phyloP scores from a whole-genome alignment of 2,329 filamentous ascomycete genomes.

The Trichoderma sp. region DNA sequence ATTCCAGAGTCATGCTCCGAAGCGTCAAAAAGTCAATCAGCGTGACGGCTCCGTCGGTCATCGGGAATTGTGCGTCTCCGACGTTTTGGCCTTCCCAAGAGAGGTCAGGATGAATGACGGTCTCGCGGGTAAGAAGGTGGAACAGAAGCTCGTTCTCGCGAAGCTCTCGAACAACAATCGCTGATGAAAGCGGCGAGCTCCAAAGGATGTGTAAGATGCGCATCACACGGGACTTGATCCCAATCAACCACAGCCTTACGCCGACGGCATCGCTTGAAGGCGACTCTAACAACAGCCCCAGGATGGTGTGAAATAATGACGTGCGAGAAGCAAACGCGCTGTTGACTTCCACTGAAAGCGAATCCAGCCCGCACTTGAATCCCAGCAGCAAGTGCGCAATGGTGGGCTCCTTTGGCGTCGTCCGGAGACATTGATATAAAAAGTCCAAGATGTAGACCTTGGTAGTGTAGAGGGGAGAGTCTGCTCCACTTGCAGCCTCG shows the following conservation, averaged over 20 bases:
- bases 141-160: slow-evolving; percentile 80
- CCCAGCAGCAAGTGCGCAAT: slow-evolving; percentile 90
- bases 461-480: slow-evolving; percentile 74
- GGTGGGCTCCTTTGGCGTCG: slow-evolving; percentile 75
- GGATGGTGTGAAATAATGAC: slow-evolving; percentile 82
- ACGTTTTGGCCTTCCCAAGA: slow-evolving; percentile 73
- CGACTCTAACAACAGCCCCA: slow-evolving; percentile 70
- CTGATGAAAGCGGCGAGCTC: slow-evolving; percentile 76
- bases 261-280: slow-evolving; percentile 64
- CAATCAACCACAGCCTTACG: slow-evolving; percentile 69
- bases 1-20: slow-evolving; percentile 78
- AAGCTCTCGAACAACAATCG: slow-evolving; percentile 76
- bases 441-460: slow-evolving; percentile 87
- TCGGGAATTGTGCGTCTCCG: slow-evolving; percentile 65
- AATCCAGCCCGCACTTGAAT: slow-evolving; percentile 74
- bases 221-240: slow-evolving; percentile 68
- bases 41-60: slow-evolving; percentile 66
- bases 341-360: slow-evolving; percentile 67
- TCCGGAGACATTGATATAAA: slow-evolving; percentile 75
- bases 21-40: slow-evolving; percentile 77
- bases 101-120: slow-evolving; percentile 68
- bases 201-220: slow-evolving; percentile 80
- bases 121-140: slow-evolving; percentile 70
- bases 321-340: slow-evolving; percentile 70
- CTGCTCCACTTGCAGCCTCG: slow-evolving; percentile 71